Percentiles rank a stretch among this genome's conserved stretches.
phyloP scores from a whole-genome alignment of 2,329 filamentous ascomycete genomes.

The Epicoccum nigrum region DNA sequence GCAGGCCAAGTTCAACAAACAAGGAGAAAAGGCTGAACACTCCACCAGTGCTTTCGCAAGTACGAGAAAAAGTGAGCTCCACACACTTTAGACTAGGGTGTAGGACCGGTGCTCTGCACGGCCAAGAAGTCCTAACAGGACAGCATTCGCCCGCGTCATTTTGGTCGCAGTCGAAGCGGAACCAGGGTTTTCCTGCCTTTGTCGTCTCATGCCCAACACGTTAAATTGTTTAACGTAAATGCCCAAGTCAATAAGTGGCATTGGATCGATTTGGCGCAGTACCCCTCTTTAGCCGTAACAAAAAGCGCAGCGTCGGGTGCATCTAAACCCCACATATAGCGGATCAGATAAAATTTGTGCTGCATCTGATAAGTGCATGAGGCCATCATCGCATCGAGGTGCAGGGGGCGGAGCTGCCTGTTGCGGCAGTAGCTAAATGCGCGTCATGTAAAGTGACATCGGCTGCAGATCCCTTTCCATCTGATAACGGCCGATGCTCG shows the following conservation, averaged over 20 bases:
- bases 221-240: constrained; percentile 25
- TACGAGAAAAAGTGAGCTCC: constrained; percentile 18
- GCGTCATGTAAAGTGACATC: constrained; percentile 35
- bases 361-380: constrained; percentile 44
- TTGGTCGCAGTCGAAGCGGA: constrained; percentile 13
- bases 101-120: constrained; percentile 15
- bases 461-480: constrained; percentile 29
- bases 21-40: constrained; percentile 16
- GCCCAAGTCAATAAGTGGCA: constrained; percentile 7
- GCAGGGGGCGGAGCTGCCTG: constrained; percentile 28
- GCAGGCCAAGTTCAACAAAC: constrained; percentile 28
- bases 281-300: constrained; percentile 31
- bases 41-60: constrained; percentile 20
- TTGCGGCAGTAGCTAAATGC: constrained; percentile 17
- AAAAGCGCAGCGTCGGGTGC: constrained; percentile 17
- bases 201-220: constrained; percentile 2
- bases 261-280: constrained; percentile 11
- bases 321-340: constrained; percentile 27
- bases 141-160: constrained; percentile 31
- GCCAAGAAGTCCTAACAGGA: constrained; percentile 14
- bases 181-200: constrained; percentile 9
- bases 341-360: constrained; percentile 40
- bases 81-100: constrained; percentile 23
- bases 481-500: constrained; percentile 43
- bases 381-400: constrained; percentile 9